phyloP scores from a whole-genome alignment of 371 early-diverging fungal species.

The Lichtheimia hyalospora region DNA sequence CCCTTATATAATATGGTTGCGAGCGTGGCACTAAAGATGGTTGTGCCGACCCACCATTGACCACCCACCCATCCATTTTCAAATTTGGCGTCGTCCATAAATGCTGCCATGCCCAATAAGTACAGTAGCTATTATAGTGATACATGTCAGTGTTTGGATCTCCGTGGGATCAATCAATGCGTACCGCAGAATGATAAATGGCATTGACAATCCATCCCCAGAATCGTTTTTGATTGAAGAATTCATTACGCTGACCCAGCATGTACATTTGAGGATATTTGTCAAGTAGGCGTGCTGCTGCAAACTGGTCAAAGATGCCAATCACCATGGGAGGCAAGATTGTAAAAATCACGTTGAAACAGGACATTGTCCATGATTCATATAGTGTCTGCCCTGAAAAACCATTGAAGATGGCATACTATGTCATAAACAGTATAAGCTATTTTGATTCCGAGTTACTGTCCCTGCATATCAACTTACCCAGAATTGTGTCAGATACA shows the following conservation, averaged over 20 bases:
- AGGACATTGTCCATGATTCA: constrained; percentile 92
- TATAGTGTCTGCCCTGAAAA: constrained; percentile 92
- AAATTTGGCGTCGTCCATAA: constrained; percentile 60
- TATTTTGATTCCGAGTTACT: background rate
- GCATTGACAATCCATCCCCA: constrained; percentile 97
- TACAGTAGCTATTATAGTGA: constrained; percentile 49
- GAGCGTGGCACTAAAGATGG: constrained; percentile 77
- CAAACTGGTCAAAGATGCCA: constrained; percentile 93
- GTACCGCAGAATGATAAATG: constrained; percentile 82
- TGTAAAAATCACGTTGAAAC: constrained; percentile 89
- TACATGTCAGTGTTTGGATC: background rate
- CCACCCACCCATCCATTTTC: constrained; percentile 65
- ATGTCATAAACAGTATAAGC: background rate
- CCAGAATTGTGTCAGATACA: constrained; percentile 98
- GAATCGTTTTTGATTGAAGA: constrained; percentile 90
- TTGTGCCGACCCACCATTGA: constrained; percentile 79
- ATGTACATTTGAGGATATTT: constrained; percentile 97
- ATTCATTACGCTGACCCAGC: constrained; percentile 85
- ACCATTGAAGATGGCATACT: constrained; percentile 85
- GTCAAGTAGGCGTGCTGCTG: constrained; percentile 87
- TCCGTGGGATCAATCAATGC: background rate
- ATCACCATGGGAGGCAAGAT: constrained; percentile 87
- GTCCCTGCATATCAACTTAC: constrained; percentile 25
- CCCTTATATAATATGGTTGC: constrained; percentile 83
- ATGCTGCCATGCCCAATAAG: constrained; percentile 62